Conservation (phyloP, 2,329 filamentous ascomycete genomes). For the Coleophoma eucalyptorum region DNA sequence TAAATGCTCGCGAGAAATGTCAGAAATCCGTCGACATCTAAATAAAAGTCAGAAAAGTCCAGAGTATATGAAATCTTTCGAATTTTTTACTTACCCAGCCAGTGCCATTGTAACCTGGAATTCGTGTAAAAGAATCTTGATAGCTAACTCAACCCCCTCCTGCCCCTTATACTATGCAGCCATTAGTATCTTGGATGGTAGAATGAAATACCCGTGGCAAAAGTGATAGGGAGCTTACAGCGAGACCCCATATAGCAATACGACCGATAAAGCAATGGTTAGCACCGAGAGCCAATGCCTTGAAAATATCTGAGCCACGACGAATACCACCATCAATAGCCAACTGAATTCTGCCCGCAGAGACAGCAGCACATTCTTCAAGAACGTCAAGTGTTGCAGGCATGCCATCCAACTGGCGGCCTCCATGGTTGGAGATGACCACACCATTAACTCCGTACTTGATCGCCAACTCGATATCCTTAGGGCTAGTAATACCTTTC, state of each 20-base stretch:
- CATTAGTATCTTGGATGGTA: background rate
- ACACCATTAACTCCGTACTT: constrained; percentile 54
- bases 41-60: constrained; percentile 3
- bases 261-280: constrained; percentile 44
- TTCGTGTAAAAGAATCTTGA: constrained; percentile 28
- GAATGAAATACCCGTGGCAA: constrained; percentile 3
- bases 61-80: no score
- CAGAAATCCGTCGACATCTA: constrained; percentile 18
- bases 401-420: constrained; percentile 50
- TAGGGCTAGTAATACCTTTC: constrained; percentile 45
- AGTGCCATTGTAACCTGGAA: constrained; percentile 28
- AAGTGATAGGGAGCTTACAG: constrained; percentile 20
- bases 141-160: constrained; percentile 28
- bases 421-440: constrained; percentile 51
- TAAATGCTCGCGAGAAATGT: constrained; percentile 3
- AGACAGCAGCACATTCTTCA: background rate
- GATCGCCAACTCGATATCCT: constrained; percentile 57
- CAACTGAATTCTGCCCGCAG: background rate
- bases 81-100: constrained; percentile 21
- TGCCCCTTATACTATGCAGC: constrained; percentile 23
- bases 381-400: constrained; percentile 16
- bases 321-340: constrained; percentile 55
- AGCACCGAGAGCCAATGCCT: constrained; percentile 58
- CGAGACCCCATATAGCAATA: constrained; percentile 35
- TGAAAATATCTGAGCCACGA: constrained; percentile 59